Evolutionary conservation across 1,284 basidiomycete genomes (phyloP), one percentile per base, ranked within the genome.

Genomic region (Ustilago hordei): DNA sequence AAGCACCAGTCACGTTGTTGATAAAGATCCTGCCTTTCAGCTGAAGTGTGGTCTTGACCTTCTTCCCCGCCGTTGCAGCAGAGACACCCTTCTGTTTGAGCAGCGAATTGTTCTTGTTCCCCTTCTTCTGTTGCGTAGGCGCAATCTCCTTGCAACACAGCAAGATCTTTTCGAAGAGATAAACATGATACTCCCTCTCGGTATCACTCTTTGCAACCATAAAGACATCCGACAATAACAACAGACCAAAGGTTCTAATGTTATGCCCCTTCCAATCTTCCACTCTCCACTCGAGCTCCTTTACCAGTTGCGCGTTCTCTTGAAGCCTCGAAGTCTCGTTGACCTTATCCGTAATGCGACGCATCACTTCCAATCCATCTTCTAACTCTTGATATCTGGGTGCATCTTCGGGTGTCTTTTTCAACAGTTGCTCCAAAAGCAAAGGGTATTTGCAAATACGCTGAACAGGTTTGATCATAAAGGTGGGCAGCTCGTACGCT

Each of bases 191-290:
- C 86, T 99, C 97, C 78, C 96, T 90, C 86, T 98, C 95, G 80
- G 95, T 93, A 73, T 97, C 95, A 71, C 92, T 93, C 88, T 99
- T 99, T 80, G 93, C 95, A 61, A 99, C 97, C 74, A 92, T 91
- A 87, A 99, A 99, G 69, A 95, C 90, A 86, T 98, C 96, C 85
- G 98, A 95, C 28, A 98, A 91, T 41, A 96, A 89, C 54, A 99
- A 91, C 73, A 93, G 91, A 69, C 97, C 97, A 81, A 99, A 99
- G 80, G 94, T 93, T 79, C 91, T 91, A 50, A 98, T 90, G 84
- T 96, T 93, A 87, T 99, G 97, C 7, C 96, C 96, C 87, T 99
- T 99, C 97, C 97, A 99, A 87, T 99, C 96, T 78, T 97, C 95
- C 58, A 99, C 95, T 39, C 97, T 92, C 41, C 89, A 89, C 74